A percentile compares a stretch with the other conserved stretches of the same genome.
phyloP scores from a whole-genome alignment of 305 asterid species.

The Fraxinus baroniana region DNA sequence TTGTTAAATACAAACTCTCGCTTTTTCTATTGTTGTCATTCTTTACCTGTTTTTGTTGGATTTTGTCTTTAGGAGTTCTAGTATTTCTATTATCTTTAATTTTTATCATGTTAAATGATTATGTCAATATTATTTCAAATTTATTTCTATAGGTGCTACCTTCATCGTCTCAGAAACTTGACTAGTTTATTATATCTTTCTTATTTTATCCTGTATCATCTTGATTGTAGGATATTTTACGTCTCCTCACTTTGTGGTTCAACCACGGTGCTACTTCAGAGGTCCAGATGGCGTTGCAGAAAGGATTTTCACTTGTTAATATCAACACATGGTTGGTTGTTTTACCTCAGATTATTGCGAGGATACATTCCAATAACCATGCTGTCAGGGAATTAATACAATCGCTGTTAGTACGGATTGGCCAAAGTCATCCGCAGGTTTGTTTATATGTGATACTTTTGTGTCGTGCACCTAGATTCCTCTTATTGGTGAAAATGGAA shows the following conservation, averaged over 20 bases:
- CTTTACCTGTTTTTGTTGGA: neutral
- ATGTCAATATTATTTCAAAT: neutral
- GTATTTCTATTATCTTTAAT: neutral
- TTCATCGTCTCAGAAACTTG: constrained; percentile 5
- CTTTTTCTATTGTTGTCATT: neutral
- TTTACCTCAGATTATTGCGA: constrained; percentile 97
- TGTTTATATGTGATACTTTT: constrained; percentile 5
- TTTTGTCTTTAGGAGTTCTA: neutral
- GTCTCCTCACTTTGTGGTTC: constrained; percentile 99
- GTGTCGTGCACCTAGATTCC: neutral
- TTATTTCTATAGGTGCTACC: neutral
- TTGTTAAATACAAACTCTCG: neutral
- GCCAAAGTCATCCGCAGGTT: constrained; percentile 99
- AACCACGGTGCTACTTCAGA: constrained; percentile 97
- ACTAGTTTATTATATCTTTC: neutral
- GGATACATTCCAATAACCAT: constrained; percentile 94
- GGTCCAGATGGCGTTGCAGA: constrained; percentile 94
- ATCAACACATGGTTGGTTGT: constrained; percentile 99
- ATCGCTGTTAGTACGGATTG: constrained; percentile 89
- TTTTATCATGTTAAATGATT: neutral
- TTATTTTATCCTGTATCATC: neutral
- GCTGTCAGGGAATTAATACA: constrained; percentile 95
- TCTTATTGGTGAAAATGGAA: neutral
- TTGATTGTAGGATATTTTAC: constrained; percentile 79
- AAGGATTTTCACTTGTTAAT: constrained; percentile 88